phyloP scores from a whole-genome alignment of 768 basidiomycete species.

The Phanerochaete sordida region DNA sequence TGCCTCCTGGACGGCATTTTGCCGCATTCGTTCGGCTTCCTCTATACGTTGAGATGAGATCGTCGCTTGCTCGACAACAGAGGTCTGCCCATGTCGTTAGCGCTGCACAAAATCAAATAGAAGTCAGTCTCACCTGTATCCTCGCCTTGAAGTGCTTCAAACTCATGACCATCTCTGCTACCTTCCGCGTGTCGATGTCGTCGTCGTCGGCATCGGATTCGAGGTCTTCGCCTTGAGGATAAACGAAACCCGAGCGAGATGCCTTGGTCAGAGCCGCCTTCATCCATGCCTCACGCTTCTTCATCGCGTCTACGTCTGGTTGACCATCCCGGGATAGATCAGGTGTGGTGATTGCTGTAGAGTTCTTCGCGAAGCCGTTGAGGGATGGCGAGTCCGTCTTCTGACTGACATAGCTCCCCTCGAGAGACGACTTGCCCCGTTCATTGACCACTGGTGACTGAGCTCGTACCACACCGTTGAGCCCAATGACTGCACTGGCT shows the following conservation, averaged over 20 bases:
- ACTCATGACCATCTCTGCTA: slow-evolving; percentile 69
- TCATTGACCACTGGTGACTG: slow-evolving; percentile 50
- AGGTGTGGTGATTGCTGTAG: slow-evolving; percentile 66
- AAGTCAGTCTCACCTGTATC: slow-evolving; percentile 64
- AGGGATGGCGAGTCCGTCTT: slow-evolving; percentile 39
- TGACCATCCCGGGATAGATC: slow-evolving; percentile 68
- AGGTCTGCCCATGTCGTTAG: slow-evolving; percentile 44
- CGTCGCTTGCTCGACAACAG: slow-evolving; percentile 71
- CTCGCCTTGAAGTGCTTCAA: slow-evolving; percentile 88
- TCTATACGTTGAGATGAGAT: slow-evolving; percentile 72
- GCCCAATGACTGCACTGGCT: slow-evolving; percentile 48
- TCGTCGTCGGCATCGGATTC: slow-evolving; percentile 31
- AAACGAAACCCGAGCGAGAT: slow-evolving; percentile 72
- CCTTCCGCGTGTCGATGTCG: slow-evolving; percentile 46
- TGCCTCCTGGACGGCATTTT: slow-evolving; percentile 86
- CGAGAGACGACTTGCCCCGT: slow-evolving; percentile 51
- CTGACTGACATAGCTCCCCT: slow-evolving; percentile 51
- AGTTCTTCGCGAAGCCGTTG: slow-evolving; percentile 53
- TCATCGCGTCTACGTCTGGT: slow-evolving; percentile 66
- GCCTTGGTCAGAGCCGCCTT: slow-evolving; percentile 75
- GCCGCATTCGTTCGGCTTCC: slow-evolving; percentile 74
- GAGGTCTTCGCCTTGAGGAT: slow-evolving; percentile 47
- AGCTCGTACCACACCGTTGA: slow-evolving; percentile 49
- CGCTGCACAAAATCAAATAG: neutral
- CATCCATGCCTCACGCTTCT: slow-evolving; percentile 84